Evolutionary conservation across 352 stramenopile genomes (phyloP).

Genomic region (Pythium aquatile): DNA sequence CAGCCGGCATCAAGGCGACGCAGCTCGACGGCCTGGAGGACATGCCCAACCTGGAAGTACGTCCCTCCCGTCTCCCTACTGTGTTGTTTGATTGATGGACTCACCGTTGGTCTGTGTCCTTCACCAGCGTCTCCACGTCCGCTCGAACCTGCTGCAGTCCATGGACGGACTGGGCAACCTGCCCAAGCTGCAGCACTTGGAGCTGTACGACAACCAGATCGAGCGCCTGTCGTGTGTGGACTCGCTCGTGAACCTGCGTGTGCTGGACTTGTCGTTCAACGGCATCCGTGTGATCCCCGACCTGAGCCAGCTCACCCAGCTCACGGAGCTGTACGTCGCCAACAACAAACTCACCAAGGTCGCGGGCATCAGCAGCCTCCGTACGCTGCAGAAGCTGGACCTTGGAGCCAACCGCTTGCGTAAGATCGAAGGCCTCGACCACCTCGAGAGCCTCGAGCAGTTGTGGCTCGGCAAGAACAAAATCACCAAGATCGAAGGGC

Average conservation of each 20-base stretch:
- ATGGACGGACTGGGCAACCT: conserved; percentile 73
- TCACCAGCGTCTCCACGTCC: conserved; percentile 57
- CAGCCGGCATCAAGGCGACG: conserved; percentile 73
- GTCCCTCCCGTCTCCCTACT: not conserved
- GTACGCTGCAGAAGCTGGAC: conserved; percentile 93
- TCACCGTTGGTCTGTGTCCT: not conserved
- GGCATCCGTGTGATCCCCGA: conserved; percentile 91
- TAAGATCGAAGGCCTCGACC: conserved; percentile 91
- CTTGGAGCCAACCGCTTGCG: conserved; percentile 96
- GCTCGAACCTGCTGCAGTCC: conserved; percentile 77
- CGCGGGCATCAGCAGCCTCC: conserved; percentile 83
- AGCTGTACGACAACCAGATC: conserved; percentile 99
- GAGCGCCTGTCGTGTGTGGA: conserved; percentile 74
- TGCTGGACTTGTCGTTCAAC: conserved; percentile 97
- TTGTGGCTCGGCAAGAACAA: conserved; percentile 99
- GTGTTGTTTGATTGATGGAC: not conserved
- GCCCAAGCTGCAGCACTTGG: conserved; percentile 86
- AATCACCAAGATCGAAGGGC: conserved; percentile 90
- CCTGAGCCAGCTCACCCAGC: conserved; percentile 68
- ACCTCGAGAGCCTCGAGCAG: conserved; percentile 90
- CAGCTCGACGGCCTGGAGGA: conserved; percentile 57
- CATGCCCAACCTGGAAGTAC: conserved; percentile 48
- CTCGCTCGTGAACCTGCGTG: conserved; percentile 58
- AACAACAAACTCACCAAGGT: conserved; percentile 99
- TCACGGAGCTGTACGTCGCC: conserved; percentile 93